Percentiles rank a stretch among this genome's conserved stretches.
phyloP scores from a whole-genome alignment of 257 asterid species.

The Ballota nigra region DNA sequence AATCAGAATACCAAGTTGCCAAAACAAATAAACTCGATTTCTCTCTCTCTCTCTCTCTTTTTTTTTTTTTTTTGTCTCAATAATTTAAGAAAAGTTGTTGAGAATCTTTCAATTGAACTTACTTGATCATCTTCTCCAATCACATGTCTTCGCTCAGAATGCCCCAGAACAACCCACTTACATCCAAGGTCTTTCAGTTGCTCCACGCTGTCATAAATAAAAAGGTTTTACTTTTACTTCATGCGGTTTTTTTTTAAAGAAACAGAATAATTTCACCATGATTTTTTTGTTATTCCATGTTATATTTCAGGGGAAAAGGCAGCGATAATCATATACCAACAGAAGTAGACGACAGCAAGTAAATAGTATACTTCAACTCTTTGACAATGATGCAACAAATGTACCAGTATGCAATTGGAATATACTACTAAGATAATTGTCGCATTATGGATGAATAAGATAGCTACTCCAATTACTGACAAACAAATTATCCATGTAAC shows the following conservation, averaged over 20 bases:
- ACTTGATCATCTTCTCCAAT: constrained; percentile 92
- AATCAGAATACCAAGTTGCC: constrained; percentile 12
- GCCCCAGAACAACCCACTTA: constrained; percentile 97
- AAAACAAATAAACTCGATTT: constrained; percentile 1
- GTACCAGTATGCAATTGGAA: not conserved
- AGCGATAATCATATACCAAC: not conserved
- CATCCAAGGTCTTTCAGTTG: constrained; percentile 93
- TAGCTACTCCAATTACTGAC: not conserved
- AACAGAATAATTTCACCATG: too few relatives aligned
- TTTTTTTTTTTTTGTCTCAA: not conserved
- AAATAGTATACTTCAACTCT: not conserved
- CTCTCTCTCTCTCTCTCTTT: too few relatives aligned
- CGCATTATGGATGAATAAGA: not conserved
- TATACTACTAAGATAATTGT: not conserved
- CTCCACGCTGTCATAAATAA: constrained; percentile 55
- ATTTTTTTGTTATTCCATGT: not conserved
- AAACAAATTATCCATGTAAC: not conserved
- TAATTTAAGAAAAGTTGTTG: not conserved
- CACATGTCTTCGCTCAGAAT: constrained; percentile 91
- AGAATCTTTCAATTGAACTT: constrained; percentile 28
- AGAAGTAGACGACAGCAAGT: not conserved
- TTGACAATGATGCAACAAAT: not conserved
- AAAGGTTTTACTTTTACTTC: constrained; percentile 2
- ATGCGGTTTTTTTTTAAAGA: not conserved
- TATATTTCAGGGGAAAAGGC: not conserved